Base-by-base conservation (phyloP, 768 basidiomycete genomes). In the Trametes elegans region DNA sequence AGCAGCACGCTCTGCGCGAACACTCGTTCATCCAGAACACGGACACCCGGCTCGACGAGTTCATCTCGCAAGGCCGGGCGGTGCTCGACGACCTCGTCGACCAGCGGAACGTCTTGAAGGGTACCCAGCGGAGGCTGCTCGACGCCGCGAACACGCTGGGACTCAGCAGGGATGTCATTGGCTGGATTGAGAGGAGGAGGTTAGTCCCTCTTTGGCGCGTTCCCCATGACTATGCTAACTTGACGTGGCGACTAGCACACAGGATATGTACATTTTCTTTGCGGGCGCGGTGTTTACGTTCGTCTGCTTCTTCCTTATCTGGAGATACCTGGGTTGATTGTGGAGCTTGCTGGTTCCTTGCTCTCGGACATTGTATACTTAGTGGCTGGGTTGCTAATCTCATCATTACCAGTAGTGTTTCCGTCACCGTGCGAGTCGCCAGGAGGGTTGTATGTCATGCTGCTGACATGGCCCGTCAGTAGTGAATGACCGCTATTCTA, bases 161-260 rank as follows among this genome's bases (percentile, higher is more conserved):
- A 0, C 73, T 98, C 67, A 94, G 94, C 70, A 79, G 94, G 57
- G 82, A 96, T 67, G 95, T 96, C 29, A 98, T 99, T 70, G 87
- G 90, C 7, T 99, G 95, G 93, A 95, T 99, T 61, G 97, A 99
- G 67, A 81, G 86, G 59, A 78, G 97, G 70, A 97, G 92, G 94
- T 93, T 58, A 55, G 83, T 77, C 38, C 42, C 23, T 47, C 27
- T 0, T 16, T 36, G 8, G n/a, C 9, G 5, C 19, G 1, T 0
- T 36, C 14, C 13, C 0, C 31, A 5, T 28, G 2, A n/a, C 24
- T 32, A 9, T n/a, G 24, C 19, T 18, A 9, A 3, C 21, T 1
- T 16, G 4, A 36, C 32, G 9, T 21, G 46, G 14, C 21, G 34
- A 27, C 35, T 4, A 96, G 95, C 67, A 93, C 88, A 38, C 95